phyloP scores from a whole-genome alignment of 139 green algal genomes.

The Volvox reticuliferus region DNA sequence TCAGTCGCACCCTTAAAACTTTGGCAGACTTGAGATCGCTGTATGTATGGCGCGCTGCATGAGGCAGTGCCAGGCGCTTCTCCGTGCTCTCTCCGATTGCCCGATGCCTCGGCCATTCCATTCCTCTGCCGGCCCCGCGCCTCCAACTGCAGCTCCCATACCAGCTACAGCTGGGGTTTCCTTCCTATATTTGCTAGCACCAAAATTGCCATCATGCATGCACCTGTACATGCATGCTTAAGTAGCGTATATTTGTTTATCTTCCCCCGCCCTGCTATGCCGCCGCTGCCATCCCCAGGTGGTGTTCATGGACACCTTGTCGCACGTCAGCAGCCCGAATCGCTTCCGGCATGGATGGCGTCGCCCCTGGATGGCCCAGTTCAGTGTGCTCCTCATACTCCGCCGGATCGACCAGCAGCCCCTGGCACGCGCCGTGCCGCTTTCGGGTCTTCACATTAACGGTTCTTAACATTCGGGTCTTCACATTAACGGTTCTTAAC shows the following conservation, averaged over 20 bases:
- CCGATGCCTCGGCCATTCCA: background rate
- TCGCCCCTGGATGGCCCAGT: slow-evolving; percentile 42
- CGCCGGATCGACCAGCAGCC: background rate
- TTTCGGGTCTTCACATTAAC: background rate
- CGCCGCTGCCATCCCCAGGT: background rate
- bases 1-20: too few species aligned
- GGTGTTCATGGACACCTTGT: slow-evolving; percentile 26
- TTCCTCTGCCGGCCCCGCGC: background rate
- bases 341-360: slow-evolving; percentile 21
- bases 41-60: too few species aligned
- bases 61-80: too few species aligned
- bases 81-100: too few species aligned
- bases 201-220: too few species aligned
- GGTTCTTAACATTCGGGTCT: too few species aligned
- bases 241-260: background rate
- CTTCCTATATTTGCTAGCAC: too few species aligned
- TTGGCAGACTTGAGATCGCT: too few species aligned
- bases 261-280: background rate
- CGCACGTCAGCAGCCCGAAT: slow-evolving; percentile 42
- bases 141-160: background rate
- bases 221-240: too few species aligned
- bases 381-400: background rate
- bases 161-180: too few species aligned
- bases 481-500: too few species aligned
- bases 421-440: slow-evolving; percentile 26